phyloP scores from a whole-genome alignment of 805 yeast genomes.

The Cyberlindnera mycetangii region DNA sequence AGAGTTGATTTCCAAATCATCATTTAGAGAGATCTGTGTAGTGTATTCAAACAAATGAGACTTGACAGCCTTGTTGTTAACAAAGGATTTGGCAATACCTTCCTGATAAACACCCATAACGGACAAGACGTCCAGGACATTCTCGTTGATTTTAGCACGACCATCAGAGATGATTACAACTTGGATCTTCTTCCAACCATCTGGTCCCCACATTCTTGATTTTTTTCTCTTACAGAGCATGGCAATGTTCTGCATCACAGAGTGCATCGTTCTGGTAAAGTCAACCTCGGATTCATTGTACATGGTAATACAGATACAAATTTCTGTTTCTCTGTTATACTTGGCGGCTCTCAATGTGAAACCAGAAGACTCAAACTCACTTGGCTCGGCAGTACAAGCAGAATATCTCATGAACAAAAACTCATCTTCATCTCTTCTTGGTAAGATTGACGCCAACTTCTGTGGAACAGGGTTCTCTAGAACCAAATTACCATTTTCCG shows the following conservation, averaged over 20 bases:
- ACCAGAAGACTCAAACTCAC: conserved; percentile 74
- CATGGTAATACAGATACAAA: conserved; percentile 93
- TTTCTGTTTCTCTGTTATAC: conserved; percentile 85
- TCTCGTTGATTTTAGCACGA: conserved; percentile 79
- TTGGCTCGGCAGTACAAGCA: conserved; percentile 93
- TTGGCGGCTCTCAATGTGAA: conserved; percentile 85
- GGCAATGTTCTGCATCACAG: conserved; percentile 89
- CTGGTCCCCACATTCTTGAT: conserved; percentile 91
- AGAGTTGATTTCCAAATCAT: conserved; percentile 85
- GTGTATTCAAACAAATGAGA: conserved; percentile 96
- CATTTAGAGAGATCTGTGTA: conserved; percentile 89
- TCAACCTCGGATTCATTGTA: conserved; percentile 92
- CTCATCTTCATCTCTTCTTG: conserved; percentile 87
- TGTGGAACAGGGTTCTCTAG: conserved; percentile 94
- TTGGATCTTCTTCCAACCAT: conserved; percentile 95
- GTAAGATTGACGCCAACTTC: conserved; percentile 77
- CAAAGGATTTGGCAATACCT: conserved; percentile 92
- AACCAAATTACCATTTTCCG: conserved; percentile 79
- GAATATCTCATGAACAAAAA: conserved; percentile 95
- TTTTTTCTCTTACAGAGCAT: conserved; percentile 78
- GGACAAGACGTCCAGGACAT: conserved; percentile 82
- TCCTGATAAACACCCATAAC: conserved; percentile 98
- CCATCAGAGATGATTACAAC: conserved; percentile 94
- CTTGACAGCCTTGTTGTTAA: conserved; percentile 85
- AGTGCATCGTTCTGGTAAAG: conserved; percentile 90